phyloP scores from a whole-genome alignment of 805 yeast genomes.

The Scheffersomyces ergatensis region DNA sequence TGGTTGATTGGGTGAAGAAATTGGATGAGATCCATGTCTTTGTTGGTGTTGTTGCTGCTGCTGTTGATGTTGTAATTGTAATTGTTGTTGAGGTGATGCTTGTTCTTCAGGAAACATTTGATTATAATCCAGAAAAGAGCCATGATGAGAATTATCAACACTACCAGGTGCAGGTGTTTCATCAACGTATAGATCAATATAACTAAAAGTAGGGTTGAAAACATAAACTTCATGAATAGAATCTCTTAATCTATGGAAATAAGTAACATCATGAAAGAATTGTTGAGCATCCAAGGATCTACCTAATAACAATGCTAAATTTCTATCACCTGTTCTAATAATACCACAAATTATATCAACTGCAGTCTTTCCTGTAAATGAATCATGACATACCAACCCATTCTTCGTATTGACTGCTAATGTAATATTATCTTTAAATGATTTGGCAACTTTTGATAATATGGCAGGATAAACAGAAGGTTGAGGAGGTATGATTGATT shows the following conservation, averaged over 20 bases:
- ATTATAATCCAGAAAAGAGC: constrained; percentile 20
- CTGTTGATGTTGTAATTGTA: constrained; percentile 9
- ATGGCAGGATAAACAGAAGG: constrained; percentile 89
- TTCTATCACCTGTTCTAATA: constrained; percentile 86
- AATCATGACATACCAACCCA: constrained; percentile 87
- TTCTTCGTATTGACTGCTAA: constrained; percentile 82
- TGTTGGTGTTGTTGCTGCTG: constrained; percentile 9
- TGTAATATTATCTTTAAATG: constrained; percentile 67
- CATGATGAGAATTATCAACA: constrained; percentile 26
- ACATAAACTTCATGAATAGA: constrained; percentile 85
- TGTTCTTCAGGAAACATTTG: constrained; percentile 7
- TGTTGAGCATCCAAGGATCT: constrained; percentile 92
- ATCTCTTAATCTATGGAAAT: constrained; percentile 89
- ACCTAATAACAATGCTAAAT: constrained; percentile 83
- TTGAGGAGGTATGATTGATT: constrained; percentile 9
- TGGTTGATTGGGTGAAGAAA: neutral
- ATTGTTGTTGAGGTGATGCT: constrained; percentile 11
- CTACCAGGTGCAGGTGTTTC: constrained; percentile 9
- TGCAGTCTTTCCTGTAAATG: constrained; percentile 92
- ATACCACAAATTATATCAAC: constrained; percentile 86
- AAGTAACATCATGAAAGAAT: constrained; percentile 91
- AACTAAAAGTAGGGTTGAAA: constrained; percentile 58
- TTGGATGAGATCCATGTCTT: neutral
- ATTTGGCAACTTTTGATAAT: constrained; percentile 77
- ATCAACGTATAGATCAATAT: constrained; percentile 40